These are phyloP conservation scores for Clitoria ternatea DNA, from an alignment of 306 rosid genomes.

Conservation along the genomic window DNA sequence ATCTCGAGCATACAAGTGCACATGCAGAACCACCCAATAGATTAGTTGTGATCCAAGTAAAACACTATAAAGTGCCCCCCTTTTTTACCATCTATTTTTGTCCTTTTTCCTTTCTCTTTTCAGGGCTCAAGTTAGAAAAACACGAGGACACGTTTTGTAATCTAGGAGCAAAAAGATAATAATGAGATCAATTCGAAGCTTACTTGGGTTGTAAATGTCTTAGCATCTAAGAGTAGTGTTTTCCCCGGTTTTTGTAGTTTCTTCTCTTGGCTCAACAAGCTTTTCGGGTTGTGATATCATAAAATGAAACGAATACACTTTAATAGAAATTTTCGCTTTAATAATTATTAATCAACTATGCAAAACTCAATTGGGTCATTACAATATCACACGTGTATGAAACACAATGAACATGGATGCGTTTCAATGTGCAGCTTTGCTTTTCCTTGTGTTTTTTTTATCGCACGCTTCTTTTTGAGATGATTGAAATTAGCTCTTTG, in stretches of 20 bases:
- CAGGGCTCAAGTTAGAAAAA: background rate
- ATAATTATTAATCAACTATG: background rate
- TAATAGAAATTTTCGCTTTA: background rate
- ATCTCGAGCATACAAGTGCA: background rate
- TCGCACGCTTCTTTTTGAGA: constrained; percentile 10
- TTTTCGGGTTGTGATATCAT: background rate
- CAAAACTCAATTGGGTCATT: background rate
- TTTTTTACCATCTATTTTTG: background rate
- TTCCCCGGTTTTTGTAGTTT: background rate
- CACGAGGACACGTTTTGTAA: background rate
- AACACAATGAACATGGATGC: background rate
- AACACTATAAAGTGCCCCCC: background rate
- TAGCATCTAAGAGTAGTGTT: background rate
- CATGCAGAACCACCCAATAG: constrained; percentile 5
- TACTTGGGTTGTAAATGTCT: background rate
- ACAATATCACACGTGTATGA: background rate
- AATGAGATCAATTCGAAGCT: background rate
- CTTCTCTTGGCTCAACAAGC: constrained; percentile 6
- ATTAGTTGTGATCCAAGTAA: background rate
- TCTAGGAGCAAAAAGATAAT: background rate
- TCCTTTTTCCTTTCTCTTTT: background rate
- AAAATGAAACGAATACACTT: background rate
- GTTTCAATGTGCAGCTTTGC: background rate
- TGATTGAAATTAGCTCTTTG: constrained; percentile 38
- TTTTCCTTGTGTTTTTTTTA: background rate